Evolutionary conservation across 257 asterid species (phyloP).

Genomic region (Gentiana dahurica): DNA sequence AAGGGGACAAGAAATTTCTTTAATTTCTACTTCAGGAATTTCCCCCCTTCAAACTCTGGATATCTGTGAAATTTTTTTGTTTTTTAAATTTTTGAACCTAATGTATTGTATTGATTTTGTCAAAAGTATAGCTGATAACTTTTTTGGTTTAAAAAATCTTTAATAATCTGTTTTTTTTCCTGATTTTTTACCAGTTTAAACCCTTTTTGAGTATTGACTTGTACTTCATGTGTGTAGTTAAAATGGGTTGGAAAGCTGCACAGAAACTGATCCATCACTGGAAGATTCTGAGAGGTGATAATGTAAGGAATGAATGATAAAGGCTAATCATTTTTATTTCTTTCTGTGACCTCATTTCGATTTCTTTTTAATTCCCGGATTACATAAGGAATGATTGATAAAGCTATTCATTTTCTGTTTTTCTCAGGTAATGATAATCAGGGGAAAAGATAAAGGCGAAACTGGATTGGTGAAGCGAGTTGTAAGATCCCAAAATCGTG

Average conservation of each 20-base stretch:
- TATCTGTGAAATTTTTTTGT: too few relatives aligned
- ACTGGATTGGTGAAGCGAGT: slow-evolving; percentile 73
- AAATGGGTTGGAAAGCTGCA: slow-evolving; percentile 96
- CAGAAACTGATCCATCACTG: slow-evolving; percentile 85
- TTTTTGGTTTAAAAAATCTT: too few relatives aligned
- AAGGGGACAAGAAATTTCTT: too few relatives aligned
- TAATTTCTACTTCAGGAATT: too few relatives aligned
- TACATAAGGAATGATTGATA: neutral
- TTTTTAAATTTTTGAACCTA: too few relatives aligned
- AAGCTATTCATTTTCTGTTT: neutral
- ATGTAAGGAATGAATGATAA: slow-evolving; percentile 35
- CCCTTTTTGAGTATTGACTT: too few relatives aligned
- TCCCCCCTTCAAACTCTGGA: too few relatives aligned
- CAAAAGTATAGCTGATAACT: too few relatives aligned
- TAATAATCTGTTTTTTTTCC: too few relatives aligned
- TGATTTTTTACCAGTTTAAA: too few relatives aligned
- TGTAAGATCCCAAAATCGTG: slow-evolving; percentile 83
- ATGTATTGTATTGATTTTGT: too few relatives aligned
- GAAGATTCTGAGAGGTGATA: slow-evolving; percentile 91
- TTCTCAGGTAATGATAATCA: slow-evolving; percentile 75
- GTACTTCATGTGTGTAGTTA: neutral
- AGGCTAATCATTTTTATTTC: neutral
- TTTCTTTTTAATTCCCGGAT: neutral
- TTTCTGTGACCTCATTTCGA: neutral
- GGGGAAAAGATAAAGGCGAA: slow-evolving; percentile 97